Conservation (phyloP, 1,284 basidiomycete genomes). For the Pascua guehoae region DNA sequence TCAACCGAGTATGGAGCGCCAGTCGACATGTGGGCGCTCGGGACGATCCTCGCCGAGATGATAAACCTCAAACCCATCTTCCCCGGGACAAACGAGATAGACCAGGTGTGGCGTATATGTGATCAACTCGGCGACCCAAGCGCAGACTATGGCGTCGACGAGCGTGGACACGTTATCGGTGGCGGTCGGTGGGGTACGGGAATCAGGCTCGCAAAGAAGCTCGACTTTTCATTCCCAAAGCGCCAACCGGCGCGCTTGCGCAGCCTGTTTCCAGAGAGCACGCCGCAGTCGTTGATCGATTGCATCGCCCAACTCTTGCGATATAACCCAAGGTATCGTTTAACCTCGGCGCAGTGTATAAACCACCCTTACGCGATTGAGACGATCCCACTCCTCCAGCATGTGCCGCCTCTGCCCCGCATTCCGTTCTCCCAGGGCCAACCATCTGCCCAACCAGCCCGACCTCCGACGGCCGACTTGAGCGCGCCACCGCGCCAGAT, state of each 20-base stretch:
- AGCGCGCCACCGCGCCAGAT: constrained; percentile 57
- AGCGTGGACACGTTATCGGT: constrained; percentile 65
- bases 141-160: constrained; percentile 74
- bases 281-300: constrained; percentile 78
- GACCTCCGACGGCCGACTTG: constrained; percentile 32
- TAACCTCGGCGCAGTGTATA: constrained; percentile 82
- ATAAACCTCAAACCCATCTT: constrained; percentile 94
- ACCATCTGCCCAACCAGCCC: constrained; percentile 19
- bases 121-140: constrained; percentile 90
- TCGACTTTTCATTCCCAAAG: constrained; percentile 91
- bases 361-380: constrained; percentile 80
- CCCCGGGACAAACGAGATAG: constrained; percentile 92
- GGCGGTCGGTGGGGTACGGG: constrained; percentile 86
- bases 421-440: constrained; percentile 47
- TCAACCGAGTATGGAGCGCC: constrained; percentile 91
- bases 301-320: constrained; percentile 88
- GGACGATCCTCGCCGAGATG: constrained; percentile 95
- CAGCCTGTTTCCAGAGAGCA: constrained; percentile 70
- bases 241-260: constrained; percentile 71
- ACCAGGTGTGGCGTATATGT: constrained; percentile 87
- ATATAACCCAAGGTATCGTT: constrained; percentile 81
- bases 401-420: constrained; percentile 59
- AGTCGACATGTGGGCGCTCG: constrained; percentile 99
- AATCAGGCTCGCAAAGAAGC: constrained; percentile 75
- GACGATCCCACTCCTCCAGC: constrained; percentile 54